Conservation (phyloP, 2,329 filamentous ascomycete genomes). For the Harringtonia aguacate region DNA sequence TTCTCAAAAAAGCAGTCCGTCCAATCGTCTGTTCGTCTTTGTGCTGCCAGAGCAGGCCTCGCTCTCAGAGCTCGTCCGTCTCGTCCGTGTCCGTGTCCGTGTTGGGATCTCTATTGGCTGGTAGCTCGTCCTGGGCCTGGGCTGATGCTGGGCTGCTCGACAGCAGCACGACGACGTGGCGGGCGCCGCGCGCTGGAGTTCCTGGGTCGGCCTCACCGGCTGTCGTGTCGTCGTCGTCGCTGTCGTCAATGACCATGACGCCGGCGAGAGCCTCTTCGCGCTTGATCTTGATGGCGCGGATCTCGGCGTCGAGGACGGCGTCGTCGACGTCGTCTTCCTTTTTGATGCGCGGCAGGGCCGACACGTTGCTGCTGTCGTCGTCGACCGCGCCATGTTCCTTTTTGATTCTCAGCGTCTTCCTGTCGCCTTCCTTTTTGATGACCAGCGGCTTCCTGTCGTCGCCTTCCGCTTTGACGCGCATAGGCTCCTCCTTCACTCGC, state of each 20-base stretch:
- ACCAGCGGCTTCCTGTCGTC: neutral
- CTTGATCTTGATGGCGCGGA: neutral
- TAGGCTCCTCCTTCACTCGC: neutral
- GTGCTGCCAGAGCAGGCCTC: too few relatives aligned
- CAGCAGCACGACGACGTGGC: neutral
- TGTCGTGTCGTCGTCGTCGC: neutral
- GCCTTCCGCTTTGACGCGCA: neutral
- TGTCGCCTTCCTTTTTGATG: neutral
- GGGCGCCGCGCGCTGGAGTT: neutral
- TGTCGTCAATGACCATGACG: neutral
- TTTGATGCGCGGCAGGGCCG: too few relatives aligned
- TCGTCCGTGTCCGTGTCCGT: slow-evolving; percentile 2
- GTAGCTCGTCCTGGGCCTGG: too few relatives aligned
- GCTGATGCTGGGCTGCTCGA: slow-evolving; percentile 5
- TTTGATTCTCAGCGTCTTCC: neutral
- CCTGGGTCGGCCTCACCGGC: neutral
- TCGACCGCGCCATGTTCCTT: neutral
- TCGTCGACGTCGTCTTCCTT: neutral
- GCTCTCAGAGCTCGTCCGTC: slow-evolving; percentile 10
- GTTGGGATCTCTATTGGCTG: neutral
- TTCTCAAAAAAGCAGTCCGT: too few relatives aligned
- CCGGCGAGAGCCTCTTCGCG: neutral
- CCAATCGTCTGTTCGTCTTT: too few relatives aligned
- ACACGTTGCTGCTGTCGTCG: too few relatives aligned
- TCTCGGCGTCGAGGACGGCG: neutral